Conservation (phyloP, 2,329 filamentous ascomycete genomes). For the Penicillium sclerotiorum region DNA sequence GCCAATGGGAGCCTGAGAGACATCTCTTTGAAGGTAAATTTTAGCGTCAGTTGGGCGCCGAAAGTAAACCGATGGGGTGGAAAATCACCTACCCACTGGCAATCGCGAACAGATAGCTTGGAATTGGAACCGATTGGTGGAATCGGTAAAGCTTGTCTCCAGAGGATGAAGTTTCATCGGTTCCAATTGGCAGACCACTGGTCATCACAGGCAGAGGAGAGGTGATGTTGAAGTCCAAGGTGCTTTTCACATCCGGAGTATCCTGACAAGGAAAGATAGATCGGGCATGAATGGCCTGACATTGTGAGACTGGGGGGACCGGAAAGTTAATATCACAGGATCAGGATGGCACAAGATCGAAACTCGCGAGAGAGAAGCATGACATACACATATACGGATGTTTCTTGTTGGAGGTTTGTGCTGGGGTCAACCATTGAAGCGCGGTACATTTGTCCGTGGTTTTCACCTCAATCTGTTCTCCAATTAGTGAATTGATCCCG, state of each 20-base stretch:
- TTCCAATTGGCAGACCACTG: constrained; percentile 69
- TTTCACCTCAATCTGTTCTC: constrained; percentile 64
- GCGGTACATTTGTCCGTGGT: constrained; percentile 90
- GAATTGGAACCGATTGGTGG: constrained; percentile 88
- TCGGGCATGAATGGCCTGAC: constrained; percentile 92
- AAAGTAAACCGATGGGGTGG: neutral
- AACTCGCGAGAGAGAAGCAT: constrained; percentile 5
- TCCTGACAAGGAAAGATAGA: constrained; percentile 97
- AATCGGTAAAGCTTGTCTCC: constrained; percentile 74
- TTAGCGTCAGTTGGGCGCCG: neutral
- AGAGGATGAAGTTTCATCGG: constrained; percentile 56
- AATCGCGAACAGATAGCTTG: constrained; percentile 91
- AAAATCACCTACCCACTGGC: constrained; percentile 57
- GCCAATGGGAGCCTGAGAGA: constrained; percentile 82
- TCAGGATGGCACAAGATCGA: neutral
- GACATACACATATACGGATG: constrained; percentile 83
- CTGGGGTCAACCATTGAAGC: constrained; percentile 90
- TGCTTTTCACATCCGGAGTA: constrained; percentile 96
- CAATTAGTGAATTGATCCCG: neutral
- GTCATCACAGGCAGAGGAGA: constrained; percentile 89
- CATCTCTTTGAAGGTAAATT: constrained; percentile 61
- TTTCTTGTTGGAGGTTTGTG: constrained; percentile 93
- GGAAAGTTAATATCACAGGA: too few relatives aligned
- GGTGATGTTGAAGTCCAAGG: constrained; percentile 83
- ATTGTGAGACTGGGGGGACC: constrained; percentile 84